Evolutionary conservation across 768 basidiomycete genomes (phyloP), one percentile per base, ranked within the genome.

Genomic region (Auricularia heimuer): DNA sequence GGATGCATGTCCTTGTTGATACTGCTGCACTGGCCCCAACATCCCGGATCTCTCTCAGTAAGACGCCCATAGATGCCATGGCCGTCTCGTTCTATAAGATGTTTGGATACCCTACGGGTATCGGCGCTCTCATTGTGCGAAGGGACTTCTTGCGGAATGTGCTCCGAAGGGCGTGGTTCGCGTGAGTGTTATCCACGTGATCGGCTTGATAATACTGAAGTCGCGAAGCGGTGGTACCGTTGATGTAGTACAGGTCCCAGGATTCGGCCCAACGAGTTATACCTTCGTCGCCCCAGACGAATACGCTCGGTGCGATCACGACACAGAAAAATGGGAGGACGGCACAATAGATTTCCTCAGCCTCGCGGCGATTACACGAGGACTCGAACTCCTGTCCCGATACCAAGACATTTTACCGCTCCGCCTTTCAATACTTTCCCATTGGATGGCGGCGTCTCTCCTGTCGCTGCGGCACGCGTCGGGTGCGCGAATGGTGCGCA

Each of bases 1-100:
- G 90, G 34, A 92, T 89, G 73, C 77, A 82, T 69, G 89, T 86
- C 1, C 75, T 94, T n/a, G 76, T 93, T 42, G 91, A 94, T 71
- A 90, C 87, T 16, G 91, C 92, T 4, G 91, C 91, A 2, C 78
- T 93, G 45, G 90, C 85, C 2, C 85, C 91, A 10, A 87, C 89
- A 1, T 84, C 89, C 7, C 71, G 77, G 18, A 81, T 93, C 64
- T 88, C 88, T 12, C 77, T 94, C 14, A 74, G 81, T 1, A 82
- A 86, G 62, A 80, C 79, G 36, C 83, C 86, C 3, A 86, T 91
- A 11, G 92, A 94, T 73, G 91, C 90, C 1, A 85, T 92, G 82
- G 90, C 86, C 0, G 71, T 94, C 63, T 90, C 88, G 54, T 92
- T 93, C 70, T 94, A 94, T 76, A 94, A 94, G 69, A 92, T 93